A percentile compares a stretch with the other conserved stretches of the same genome.
Evolutionary conservation across 2,329 filamentous ascomycete genomes (phyloP).

Genomic region (Colletotrichum orchidophilum): DNA sequence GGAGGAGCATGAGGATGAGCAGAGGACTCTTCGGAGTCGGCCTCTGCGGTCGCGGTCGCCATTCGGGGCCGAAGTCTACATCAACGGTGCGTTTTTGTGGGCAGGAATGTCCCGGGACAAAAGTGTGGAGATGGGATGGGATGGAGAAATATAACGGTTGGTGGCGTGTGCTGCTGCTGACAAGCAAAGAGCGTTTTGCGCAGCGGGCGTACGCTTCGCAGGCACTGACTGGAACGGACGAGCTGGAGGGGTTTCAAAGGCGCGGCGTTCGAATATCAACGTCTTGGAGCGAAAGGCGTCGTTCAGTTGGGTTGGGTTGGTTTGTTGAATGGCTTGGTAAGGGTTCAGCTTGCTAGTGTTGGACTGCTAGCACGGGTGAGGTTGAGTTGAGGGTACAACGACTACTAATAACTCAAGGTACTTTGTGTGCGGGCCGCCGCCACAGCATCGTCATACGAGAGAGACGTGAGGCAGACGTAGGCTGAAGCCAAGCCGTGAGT

Average conservation of each 20-base stretch:
- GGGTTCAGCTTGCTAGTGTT: neutral
- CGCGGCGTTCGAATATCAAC: neutral
- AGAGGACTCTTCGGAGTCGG: constrained; percentile 35
- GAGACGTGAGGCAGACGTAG: constrained; percentile 27
- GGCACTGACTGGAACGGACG: neutral
- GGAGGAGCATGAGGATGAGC: constrained; percentile 16
- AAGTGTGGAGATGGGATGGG: constrained; percentile 24
- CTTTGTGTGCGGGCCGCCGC: constrained; percentile 14
- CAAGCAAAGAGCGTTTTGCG: constrained; percentile 1
- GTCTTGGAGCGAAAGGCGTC: neutral
- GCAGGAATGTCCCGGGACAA: constrained; percentile 12
- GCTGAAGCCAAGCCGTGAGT: constrained; percentile 30
- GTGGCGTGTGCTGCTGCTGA: constrained; percentile 19
- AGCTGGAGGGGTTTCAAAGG: neutral
- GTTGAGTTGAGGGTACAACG: constrained; percentile 14
- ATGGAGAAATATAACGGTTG: constrained; percentile 15
- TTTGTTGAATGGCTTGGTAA: neutral
- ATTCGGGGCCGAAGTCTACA: constrained; percentile 31
- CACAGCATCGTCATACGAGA: constrained; percentile 23
- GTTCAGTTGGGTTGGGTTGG: neutral
- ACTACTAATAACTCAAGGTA: constrained; percentile 17
- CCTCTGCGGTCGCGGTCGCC: constrained; percentile 33
- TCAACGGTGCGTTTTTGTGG: constrained; percentile 25
- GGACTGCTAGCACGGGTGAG: neutral
- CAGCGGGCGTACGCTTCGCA: neutral